These are phyloP conservation scores for Coemansia pectinata DNA, from an alignment of 192 early-diverging fungal genomes.

Conservation along the genomic window DNA sequence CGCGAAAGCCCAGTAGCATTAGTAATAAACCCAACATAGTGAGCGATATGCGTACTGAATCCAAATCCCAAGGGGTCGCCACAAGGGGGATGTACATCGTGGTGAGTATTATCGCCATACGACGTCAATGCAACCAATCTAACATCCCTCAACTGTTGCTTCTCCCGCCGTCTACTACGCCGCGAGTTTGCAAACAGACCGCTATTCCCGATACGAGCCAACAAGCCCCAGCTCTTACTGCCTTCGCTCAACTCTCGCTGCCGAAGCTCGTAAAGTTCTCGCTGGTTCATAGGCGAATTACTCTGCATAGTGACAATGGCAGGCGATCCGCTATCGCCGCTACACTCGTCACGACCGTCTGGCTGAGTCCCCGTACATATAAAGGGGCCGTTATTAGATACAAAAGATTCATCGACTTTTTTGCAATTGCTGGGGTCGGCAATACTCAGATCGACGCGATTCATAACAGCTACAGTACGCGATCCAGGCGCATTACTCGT, in stretches of 20 bases:
- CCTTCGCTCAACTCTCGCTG: neutral
- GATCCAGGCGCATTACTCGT: slow-evolving; percentile 22
- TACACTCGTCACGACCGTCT: slow-evolving; percentile 41
- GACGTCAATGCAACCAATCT: slow-evolving; percentile 49
- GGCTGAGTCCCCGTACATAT: slow-evolving; percentile 37
- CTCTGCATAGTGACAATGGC: slow-evolving; percentile 16
- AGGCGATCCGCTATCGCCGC: slow-evolving; percentile 51
- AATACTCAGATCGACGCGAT: slow-evolving; percentile 29
- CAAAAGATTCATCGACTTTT: slow-evolving; percentile 20
- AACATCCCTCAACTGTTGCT: neutral
- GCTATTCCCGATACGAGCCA: neutral
- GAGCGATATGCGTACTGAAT: slow-evolving; percentile 54
- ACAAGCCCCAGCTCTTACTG: neutral
- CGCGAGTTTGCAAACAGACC: neutral
- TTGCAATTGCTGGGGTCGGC: slow-evolving; percentile 16
- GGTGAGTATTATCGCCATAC: slow-evolving; percentile 45
- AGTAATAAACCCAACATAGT: slow-evolving; percentile 41
- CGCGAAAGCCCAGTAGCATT: slow-evolving; percentile 31
- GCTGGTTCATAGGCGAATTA: neutral
- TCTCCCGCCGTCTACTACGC: neutral
- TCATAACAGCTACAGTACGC: slow-evolving; percentile 24
- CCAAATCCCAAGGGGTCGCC: slow-evolving; percentile 45
- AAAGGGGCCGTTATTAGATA: slow-evolving; percentile 36
- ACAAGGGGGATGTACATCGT: slow-evolving; percentile 38
- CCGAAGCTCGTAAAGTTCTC: neutral